Evolutionary conservation across 202 grass and related monocot species (phyloP).

Genomic region (Zizania palustris): DNA sequence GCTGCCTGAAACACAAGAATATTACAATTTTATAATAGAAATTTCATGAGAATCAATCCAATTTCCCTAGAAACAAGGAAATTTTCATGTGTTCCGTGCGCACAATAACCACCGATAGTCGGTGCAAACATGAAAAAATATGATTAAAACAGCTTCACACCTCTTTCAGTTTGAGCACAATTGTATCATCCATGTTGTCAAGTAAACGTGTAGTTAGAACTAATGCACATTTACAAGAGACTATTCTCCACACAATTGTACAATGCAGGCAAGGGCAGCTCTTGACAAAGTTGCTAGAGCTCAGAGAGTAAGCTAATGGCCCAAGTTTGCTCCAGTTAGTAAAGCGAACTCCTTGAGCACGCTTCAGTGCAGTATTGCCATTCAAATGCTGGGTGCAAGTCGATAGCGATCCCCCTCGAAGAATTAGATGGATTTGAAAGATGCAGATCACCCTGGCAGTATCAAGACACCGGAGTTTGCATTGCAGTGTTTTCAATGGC

Average conservation of each 20-base stretch:
- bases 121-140: not conserved
- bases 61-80: not conserved
- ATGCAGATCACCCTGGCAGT: not conserved
- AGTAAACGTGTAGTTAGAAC: slow-evolving; percentile 13
- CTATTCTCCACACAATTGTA: slow-evolving; percentile 33
- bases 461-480: slow-evolving; percentile 14
- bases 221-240: slow-evolving; percentile 38
- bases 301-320: no score
- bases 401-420: not conserved
- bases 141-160: not conserved
- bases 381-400: slow-evolving; percentile 2
- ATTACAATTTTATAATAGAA: not conserved
- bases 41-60: not conserved
- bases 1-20: no score
- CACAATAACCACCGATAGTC: not conserved
- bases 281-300: not conserved
- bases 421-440: not conserved
- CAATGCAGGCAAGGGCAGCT: slow-evolving; percentile 32
- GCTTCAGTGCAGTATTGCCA: slow-evolving; percentile 1
- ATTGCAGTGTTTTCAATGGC: slow-evolving; percentile 56
- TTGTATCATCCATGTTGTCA: not conserved
- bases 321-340: not conserved
- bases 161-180: not conserved
- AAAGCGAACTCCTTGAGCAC: slow-evolving; percentile 13
- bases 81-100: not conserved